Evolutionary conservation across 2,329 filamentous ascomycete genomes (phyloP), one percentile per base, ranked within the genome.

Genomic region (Pseudogymnoascus sp.): DNA sequence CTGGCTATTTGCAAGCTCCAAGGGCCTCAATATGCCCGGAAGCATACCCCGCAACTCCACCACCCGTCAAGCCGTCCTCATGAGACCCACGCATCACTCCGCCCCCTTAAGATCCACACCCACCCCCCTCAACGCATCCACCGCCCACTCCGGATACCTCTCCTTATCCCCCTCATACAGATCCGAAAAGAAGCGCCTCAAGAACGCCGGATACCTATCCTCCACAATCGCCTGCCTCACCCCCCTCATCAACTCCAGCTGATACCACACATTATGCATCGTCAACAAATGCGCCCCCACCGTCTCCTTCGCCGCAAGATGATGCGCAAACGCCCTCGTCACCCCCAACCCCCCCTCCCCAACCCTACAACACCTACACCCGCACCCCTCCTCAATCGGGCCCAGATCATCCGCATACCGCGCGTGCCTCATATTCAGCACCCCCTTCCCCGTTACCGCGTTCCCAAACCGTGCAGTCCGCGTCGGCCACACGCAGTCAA

Each of bases 401-500:
- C 83, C 79, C 73, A 96, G 96, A 75, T 97, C 93, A 66, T 84
- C 78, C 0, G 90, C 86, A 72, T 86, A 97, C 51, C 81, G 80
- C 26, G 87, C 83, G 73, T 93, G 87, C 66, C 90, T 87, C 57
- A 99, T 79, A 74, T 96, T 97, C 54, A 97, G 78, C n/a, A 91
- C 84, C 10, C 95, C 96, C 45, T 80, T 71, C 63, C 85, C 83
- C 2, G 93, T 97, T 64, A 99, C 85, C 39, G 93, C 95, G 73
- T 97, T 97, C 65, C 96, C 95, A 73, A 99, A 99, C 36, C 95
- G 86, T 73, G 95, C 95, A 37, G 95, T 99, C 62, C 95, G 83
- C 4, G 95, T 97, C 1, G 95, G 96, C 95, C 95, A 99, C 5
- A 99, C 95, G 73, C 96, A 99, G 77, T 99, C 95, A 74, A 99